Conservation (phyloP, 2,329 filamentous ascomycete species). For the Colletotrichum nymphaeae region DNA sequence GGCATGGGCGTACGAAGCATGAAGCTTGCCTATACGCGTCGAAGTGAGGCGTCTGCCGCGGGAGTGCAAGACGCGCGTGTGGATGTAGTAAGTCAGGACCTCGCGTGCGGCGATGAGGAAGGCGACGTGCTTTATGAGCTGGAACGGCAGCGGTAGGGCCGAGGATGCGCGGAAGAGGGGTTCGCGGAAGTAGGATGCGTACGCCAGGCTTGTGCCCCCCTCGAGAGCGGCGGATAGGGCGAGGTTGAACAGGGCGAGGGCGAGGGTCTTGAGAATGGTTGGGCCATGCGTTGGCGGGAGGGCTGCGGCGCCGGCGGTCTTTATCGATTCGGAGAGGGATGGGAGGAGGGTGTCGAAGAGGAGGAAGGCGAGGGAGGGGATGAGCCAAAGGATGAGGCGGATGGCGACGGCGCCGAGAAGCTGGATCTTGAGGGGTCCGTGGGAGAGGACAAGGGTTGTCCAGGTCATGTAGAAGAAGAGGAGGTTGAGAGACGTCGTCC, state of each 20-base stretch:
- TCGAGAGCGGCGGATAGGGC: slow-evolving; percentile 56
- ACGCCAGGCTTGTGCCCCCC: slow-evolving; percentile 52
- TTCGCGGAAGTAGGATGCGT: slow-evolving; percentile 45
- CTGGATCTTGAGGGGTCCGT: slow-evolving; percentile 81
- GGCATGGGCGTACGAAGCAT: slow-evolving; percentile 62
- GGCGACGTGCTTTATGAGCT: slow-evolving; percentile 60
- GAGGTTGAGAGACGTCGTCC: slow-evolving; percentile 83
- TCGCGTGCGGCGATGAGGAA: slow-evolving; percentile 61
- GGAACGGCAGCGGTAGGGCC: slow-evolving; percentile 64
- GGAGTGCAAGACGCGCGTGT: slow-evolving; percentile 77
- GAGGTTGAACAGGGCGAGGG: slow-evolving; percentile 59
- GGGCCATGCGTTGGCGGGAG: slow-evolving; percentile 55
- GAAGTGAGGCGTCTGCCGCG: slow-evolving; percentile 33
- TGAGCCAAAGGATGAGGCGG: slow-evolving; percentile 76
- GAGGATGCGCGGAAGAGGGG: slow-evolving; percentile 61
- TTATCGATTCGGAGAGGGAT: slow-evolving; percentile 74
- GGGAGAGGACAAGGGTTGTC: slow-evolving; percentile 83
- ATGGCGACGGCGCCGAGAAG: slow-evolving; percentile 76
- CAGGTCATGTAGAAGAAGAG: slow-evolving; percentile 93
- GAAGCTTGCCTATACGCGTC: slow-evolving; percentile 52
- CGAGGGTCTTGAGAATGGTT: slow-evolving; percentile 48
- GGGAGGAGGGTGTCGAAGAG: slow-evolving; percentile 79
- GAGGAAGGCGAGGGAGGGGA: slow-evolving; percentile 79
- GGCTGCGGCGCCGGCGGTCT: slow-evolving; percentile 68
- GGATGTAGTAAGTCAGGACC: slow-evolving; percentile 77